These are phyloP conservation scores for Anthracocystis walkeri DNA, from an alignment of 1,284 basidiomycete genomes.

Conservation along the genomic window DNA sequence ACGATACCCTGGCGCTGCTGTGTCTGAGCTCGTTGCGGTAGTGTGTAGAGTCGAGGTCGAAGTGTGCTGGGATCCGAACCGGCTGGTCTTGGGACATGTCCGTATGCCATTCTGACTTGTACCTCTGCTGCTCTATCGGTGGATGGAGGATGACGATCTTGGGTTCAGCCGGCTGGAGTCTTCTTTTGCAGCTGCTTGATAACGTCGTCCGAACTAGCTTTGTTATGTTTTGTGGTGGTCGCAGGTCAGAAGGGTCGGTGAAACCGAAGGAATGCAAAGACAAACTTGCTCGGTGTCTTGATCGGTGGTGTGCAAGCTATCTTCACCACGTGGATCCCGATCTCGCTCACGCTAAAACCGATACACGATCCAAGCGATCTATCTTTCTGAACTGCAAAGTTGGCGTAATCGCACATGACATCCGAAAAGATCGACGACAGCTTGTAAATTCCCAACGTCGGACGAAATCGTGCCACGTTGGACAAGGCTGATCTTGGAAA, in stretches of 20 bases:
- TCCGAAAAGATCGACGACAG: constrained; percentile 3
- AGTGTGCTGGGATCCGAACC: constrained; percentile 44
- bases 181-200: not conserved
- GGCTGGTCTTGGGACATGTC: constrained; percentile 48
- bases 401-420: constrained; percentile 1
- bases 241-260: constrained; percentile 1
- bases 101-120: constrained; percentile 49
- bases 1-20: constrained; percentile 36
- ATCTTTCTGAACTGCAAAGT: too few relatives aligned
- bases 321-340: constrained; percentile 4
- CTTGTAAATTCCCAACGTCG: too few relatives aligned
- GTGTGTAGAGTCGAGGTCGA: constrained; percentile 43
- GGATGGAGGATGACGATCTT: not conserved
- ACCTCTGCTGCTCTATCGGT: not conserved
- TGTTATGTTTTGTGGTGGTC: not conserved
- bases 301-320: constrained; percentile 10
- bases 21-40: constrained; percentile 34
- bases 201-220: not conserved
- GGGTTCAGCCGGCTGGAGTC: not conserved
- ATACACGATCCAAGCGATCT: not conserved
- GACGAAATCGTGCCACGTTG: too few relatives aligned
- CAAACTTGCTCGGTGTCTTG: constrained; percentile 28
- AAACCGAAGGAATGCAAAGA: not conserved
- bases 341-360: not conserved
- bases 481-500: too few relatives aligned